Percentiles rank a stretch among this genome's conserved stretches.
phyloP scores from a whole-genome alignment of 371 early-diverging fungal species.

The Paraphysoderma sedebokerense region DNA sequence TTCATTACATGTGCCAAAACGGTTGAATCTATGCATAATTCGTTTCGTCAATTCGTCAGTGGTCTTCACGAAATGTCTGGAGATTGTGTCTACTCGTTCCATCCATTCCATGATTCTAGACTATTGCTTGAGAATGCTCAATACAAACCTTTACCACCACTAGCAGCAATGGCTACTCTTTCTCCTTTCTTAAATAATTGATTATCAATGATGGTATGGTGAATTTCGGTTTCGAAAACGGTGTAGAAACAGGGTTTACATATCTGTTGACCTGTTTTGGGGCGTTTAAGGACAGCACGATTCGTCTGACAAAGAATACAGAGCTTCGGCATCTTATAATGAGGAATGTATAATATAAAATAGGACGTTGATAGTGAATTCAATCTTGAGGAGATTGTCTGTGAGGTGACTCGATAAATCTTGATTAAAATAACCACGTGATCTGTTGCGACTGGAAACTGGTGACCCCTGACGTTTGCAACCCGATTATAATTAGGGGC shows the following conservation, averaged over 20 bases:
- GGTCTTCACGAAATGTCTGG: no score
- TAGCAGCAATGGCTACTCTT: constrained; percentile 91
- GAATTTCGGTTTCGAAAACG: constrained; percentile 94
- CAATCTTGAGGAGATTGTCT: no score
- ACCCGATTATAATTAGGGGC: no score
- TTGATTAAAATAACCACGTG: no score
- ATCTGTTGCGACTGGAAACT: no score
- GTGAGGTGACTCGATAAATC: no score
- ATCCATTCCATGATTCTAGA: no score
- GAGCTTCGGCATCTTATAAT: constrained; percentile 11
- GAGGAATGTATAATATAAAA: no score
- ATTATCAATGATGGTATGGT: constrained; percentile 73
- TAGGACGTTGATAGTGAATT: no score
- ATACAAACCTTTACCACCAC: constrained; percentile 88
- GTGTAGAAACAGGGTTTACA: constrained; percentile 90
- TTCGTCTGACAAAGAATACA: constrained; percentile 26
- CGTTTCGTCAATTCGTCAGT: no score
- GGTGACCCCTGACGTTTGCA: no score
- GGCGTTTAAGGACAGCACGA: constrained; percentile 75
- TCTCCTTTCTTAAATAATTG: constrained; percentile 81
- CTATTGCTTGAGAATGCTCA: neutral
- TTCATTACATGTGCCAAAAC: constrained; percentile 96
- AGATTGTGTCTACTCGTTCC: no score
- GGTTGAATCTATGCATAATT: constrained; percentile 75
- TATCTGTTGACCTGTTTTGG: constrained; percentile 82